These are phyloP conservation scores for Tylopilus plumbeoviolaceoides DNA, from an alignment of 768 basidiomycete genomes.

Conservation along the genomic window DNA sequence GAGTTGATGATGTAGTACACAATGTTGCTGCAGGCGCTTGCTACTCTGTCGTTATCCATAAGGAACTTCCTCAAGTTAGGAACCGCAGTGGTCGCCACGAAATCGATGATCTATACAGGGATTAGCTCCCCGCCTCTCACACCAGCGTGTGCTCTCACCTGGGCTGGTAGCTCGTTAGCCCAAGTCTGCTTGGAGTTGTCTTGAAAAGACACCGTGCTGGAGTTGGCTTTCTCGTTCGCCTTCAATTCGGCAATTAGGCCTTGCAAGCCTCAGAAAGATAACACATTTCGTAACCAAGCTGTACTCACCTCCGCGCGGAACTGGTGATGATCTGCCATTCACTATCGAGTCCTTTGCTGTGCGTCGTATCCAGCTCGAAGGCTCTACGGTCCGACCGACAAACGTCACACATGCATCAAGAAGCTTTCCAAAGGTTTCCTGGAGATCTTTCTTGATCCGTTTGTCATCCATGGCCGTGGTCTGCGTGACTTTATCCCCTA, in stretches of 20 bases:
- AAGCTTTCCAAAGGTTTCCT: constrained; percentile 86
- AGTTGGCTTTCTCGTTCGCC: constrained; percentile 59
- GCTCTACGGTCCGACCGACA: constrained; percentile 69
- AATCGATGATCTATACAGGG: constrained; percentile 58
- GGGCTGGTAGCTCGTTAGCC: constrained; percentile 27
- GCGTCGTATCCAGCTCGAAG: constrained; percentile 76
- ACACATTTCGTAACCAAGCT: background rate
- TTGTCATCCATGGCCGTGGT: constrained; percentile 91
- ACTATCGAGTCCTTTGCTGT: constrained; percentile 55
- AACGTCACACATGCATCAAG: constrained; percentile 75
- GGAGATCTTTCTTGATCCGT: constrained; percentile 82
- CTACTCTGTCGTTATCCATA: constrained; percentile 79
- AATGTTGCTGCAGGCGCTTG: constrained; percentile 76
- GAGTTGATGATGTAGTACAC: constrained; percentile 82
- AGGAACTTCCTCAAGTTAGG: constrained; percentile 77
- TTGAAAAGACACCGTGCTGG: constrained; percentile 39
- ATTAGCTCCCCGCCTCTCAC: constrained; percentile 6
- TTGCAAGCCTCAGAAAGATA: constrained; percentile 1
- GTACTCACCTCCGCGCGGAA: constrained; percentile 47
- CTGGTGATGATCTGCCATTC: constrained; percentile 75
- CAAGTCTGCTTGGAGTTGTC: constrained; percentile 28
- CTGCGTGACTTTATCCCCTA: constrained; percentile 82
- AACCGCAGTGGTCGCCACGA: constrained; percentile 62
- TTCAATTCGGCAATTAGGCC: constrained; percentile 35
- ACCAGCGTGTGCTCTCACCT: constrained; percentile 25